A percentile compares a stretch with the other conserved stretches of the same genome.
Evolutionary conservation across 371 early-diverging fungal species (phyloP).

Genomic region (Mortierella sp.): DNA sequence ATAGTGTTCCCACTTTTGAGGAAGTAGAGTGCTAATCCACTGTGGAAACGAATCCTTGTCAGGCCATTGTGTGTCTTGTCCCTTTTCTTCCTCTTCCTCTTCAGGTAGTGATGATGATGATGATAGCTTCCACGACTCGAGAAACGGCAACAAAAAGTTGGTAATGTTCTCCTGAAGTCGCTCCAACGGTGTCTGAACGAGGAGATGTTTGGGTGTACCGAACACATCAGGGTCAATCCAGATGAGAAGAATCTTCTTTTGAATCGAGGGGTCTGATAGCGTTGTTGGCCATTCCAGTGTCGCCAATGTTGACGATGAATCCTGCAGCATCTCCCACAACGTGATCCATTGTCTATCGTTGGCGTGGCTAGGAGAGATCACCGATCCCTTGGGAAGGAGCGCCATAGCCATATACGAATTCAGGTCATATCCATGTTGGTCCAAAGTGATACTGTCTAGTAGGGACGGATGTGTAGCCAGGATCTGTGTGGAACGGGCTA

Average conservation of each 20-base stretch:
- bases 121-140: conserved; percentile 20
- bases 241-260: conserved; percentile 23
- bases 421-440: conserved; percentile 22
- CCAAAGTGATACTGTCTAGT: background rate
- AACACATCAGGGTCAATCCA: conserved; percentile 18
- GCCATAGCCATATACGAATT: conserved; percentile 39
- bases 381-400: conserved; percentile 21
- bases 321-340: conserved; percentile 12
- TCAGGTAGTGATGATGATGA: background rate
- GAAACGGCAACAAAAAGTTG: conserved; percentile 23
- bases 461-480: conserved; percentile 2
- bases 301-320: conserved; percentile 4
- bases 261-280: conserved; percentile 12
- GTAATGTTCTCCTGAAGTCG: conserved; percentile 21
- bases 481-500: conserved; percentile 37
- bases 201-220: conserved; percentile 39
- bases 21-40: conserved; percentile 35
- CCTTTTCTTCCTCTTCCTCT: no score
- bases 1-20: conserved; percentile 57
- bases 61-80: no score
- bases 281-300: conserved; percentile 16
- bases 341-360: background rate
- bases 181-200: conserved; percentile 42
- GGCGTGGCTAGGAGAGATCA: background rate
- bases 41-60: conserved; percentile 12